A percentile compares a stretch with the other conserved stretches of the same genome.
These are phyloP conservation scores for Rhodotorula babjevae DNA, from an alignment of 768 basidiomycete genomes.

Conservation along the genomic window DNA sequence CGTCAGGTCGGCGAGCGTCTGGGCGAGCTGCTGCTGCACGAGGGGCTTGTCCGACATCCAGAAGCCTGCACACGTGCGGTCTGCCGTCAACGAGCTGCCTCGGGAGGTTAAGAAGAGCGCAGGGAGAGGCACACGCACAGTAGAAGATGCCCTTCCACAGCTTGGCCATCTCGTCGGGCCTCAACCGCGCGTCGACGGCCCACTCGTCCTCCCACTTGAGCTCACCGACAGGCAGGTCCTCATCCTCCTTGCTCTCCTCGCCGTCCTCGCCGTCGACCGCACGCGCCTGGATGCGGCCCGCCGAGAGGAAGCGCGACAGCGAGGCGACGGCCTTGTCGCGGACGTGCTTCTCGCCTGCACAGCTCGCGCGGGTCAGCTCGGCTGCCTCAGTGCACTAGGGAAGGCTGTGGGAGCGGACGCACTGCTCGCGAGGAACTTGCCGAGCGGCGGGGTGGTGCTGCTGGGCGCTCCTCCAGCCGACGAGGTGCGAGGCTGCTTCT, in stretches of 20 bases:
- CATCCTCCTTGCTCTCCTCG: slow-evolving; percentile 9
- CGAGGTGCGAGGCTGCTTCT: neutral
- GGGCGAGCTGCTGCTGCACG: slow-evolving; percentile 85
- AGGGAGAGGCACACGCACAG: slow-evolving; percentile 57
- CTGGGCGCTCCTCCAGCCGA: neutral
- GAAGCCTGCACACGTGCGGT: slow-evolving; percentile 84
- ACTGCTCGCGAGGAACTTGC: slow-evolving; percentile 86
- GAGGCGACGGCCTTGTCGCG: slow-evolving; percentile 85
- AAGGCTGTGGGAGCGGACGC: neutral
- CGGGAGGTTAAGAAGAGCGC: no score
- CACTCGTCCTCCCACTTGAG: slow-evolving; percentile 48
- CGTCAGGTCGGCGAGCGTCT: slow-evolving; percentile 74
- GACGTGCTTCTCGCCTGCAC: slow-evolving; percentile 66
- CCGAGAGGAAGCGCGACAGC: slow-evolving; percentile 70
- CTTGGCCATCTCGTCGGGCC: slow-evolving; percentile 76
- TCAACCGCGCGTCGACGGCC: slow-evolving; percentile 54
- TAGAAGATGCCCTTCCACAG: slow-evolving; percentile 98
- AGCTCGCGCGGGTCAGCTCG: neutral
- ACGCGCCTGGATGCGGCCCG: slow-evolving; percentile 36
- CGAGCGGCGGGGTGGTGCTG: slow-evolving; percentile 59
- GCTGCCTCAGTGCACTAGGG: no score
- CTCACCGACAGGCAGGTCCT: slow-evolving; percentile 32
- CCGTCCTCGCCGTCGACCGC: neutral
- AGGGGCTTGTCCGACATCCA: slow-evolving; percentile 99
- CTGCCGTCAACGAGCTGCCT: no score